Evolutionary conservation across 768 basidiomycete genomes (phyloP).

Genomic region (Krasilnikovozyma curviuscula): DNA sequence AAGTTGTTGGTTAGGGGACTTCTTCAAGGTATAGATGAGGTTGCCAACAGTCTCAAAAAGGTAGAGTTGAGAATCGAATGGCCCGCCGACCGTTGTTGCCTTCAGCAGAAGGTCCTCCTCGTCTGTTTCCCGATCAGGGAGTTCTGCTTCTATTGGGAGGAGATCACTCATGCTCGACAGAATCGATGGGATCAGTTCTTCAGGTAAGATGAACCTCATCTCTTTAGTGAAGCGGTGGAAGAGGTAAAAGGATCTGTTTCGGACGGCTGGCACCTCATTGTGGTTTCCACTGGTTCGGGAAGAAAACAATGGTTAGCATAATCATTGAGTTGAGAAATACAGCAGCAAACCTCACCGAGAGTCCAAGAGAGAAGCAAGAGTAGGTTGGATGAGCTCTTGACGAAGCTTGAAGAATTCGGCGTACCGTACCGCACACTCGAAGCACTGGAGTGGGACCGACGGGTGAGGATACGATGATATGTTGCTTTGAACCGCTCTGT

Average conservation of each 20-base stretch:
- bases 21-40: slow-evolving; percentile 54
- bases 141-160: slow-evolving; percentile 49
- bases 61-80: slow-evolving; percentile 80
- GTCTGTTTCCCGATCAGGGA: slow-evolving; percentile 56
- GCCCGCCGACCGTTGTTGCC: slow-evolving; percentile 47
- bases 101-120: slow-evolving; percentile 51
- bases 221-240: slow-evolving; percentile 85
- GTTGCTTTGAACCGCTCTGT: slow-evolving; percentile 61
- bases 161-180: slow-evolving; percentile 45
- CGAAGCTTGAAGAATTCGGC: slow-evolving; percentile 91
- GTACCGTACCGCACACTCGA: slow-evolving; percentile 81
- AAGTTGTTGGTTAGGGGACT: slow-evolving; percentile 44
- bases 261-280: slow-evolving; percentile 45
- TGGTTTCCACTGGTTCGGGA: slow-evolving; percentile 53
- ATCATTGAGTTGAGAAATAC: not conserved
- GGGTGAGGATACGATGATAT: slow-evolving; percentile 67
- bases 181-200: slow-evolving; percentile 48
- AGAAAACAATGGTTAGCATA: not conserved
- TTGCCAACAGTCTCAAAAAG: slow-evolving; percentile 81
- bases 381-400: slow-evolving; percentile 67
- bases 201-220: slow-evolving; percentile 52
- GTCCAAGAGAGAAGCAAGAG: slow-evolving; percentile 75
- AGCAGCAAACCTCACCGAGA: slow-evolving; percentile 37
- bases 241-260: slow-evolving; percentile 70
- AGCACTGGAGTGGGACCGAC: slow-evolving; percentile 70